A percentile compares a stretch with the other conserved stretches of the same genome.
Conservation (phyloP, 306 rosid species). For the Dryas alaskensis region DNA sequence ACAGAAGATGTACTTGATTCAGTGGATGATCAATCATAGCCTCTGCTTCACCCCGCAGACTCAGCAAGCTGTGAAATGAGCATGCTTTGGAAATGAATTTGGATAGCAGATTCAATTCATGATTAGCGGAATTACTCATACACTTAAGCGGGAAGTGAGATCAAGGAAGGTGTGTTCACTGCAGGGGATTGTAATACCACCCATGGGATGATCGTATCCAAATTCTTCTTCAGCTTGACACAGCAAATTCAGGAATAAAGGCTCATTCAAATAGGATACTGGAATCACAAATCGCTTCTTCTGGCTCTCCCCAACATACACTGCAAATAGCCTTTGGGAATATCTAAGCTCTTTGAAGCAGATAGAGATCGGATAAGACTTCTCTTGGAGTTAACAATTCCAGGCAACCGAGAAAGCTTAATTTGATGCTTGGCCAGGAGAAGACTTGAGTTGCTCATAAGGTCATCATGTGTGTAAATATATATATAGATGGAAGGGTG, state of each 20-base stretch:
- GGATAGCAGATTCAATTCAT: not conserved
- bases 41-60: not conserved
- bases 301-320: slow-evolving; percentile 47
- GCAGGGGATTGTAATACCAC: slow-evolving; percentile 52
- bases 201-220: slow-evolving; percentile 49
- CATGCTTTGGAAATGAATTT: too few relatives aligned
- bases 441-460: not conserved
- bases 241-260: slow-evolving; percentile 39
- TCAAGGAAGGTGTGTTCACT: slow-evolving; percentile 36
- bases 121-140: not conserved
- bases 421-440: not conserved
- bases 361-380: not conserved
- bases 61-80: not conserved
- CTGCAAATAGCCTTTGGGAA: slow-evolving; percentile 50
- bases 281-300: slow-evolving; percentile 39
- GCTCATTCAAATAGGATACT: slow-evolving; percentile 35
- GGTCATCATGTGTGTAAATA: not conserved
- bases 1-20: not conserved
- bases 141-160: slow-evolving; percentile 22
- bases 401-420: not conserved
- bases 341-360: slow-evolving; percentile 5
- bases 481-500: not conserved
- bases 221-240: slow-evolving; percentile 46
- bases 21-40: not conserved
- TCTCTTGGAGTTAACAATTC: not conserved